Base-by-base conservation (phyloP, 768 basidiomycete genomes). In the Serendipita indica region DNA sequence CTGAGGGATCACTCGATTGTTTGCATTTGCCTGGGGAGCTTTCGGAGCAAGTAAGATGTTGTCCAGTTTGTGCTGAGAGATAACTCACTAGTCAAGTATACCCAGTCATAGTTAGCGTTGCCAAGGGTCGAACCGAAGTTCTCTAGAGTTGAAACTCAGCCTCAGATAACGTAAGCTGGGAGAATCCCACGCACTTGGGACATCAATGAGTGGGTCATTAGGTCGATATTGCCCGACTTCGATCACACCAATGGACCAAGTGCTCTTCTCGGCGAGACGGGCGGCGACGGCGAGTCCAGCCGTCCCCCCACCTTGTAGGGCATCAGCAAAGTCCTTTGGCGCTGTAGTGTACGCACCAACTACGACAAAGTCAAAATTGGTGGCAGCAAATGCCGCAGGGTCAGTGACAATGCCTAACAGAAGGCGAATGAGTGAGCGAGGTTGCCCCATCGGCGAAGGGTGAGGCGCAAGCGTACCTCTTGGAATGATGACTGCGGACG, bases 251-350 rank as follows among this genome's bases (percentile, higher is more conserved):
- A 68, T 65, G 20, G 39, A 22, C 25, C 34, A 57, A n/a, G n/a
- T n/a, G 28, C 18, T 16, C 34, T 57, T 37, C 34, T 39, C 57
- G 18, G 57, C 57, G 32, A 34, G 32, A 4, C 70, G 64, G 16
- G 63, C 64, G 14, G 70, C 70, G 22, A 70, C 59, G 6, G 66
- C 68, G 33, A 71, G 63, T 10, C 69, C 70, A 7, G 70, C 66
- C 1, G 67, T 67, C 7, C 64, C 65, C 13, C 64, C 65, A 14
- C 61, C 64, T 30, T 35, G 60, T 54, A 33, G 32, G 28, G 7
- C 4, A 14, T 27, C 25, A 45, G 27, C 4, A 32, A 52, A 3
- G 35, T 33, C 46, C 25, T 16, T 28, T 25, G 3, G 20, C 25
- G 28, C 7, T 39, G 18, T 10, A 39, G 33, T 1, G 32, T 35